phyloP scores from a whole-genome alignment of 2,329 filamentous ascomycete species.

The Nannizziopsis arthrosporioides region DNA sequence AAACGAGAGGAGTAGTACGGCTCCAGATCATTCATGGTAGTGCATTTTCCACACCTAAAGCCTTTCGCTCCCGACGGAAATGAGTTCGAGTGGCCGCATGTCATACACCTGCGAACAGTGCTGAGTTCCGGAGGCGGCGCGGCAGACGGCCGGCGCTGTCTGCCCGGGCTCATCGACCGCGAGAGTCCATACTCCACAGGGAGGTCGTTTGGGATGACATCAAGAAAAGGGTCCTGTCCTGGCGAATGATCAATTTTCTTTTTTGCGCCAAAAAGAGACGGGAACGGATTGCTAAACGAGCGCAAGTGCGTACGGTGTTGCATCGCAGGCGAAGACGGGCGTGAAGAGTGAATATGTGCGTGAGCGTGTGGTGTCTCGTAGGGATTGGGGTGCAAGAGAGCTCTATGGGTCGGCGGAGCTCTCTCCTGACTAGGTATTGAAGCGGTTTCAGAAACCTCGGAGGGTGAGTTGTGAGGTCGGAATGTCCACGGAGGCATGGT shows the following conservation, averaged over 20 bases:
- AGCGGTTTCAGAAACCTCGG: slow-evolving; percentile 1
- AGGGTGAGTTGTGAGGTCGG: background rate
- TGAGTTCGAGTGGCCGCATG: slow-evolving; percentile 66
- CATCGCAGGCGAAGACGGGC: background rate
- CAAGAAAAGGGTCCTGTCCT: slow-evolving; percentile 31
- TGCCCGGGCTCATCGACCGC: slow-evolving; percentile 29
- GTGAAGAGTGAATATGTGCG: background rate
- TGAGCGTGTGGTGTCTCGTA: background rate
- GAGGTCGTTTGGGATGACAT: slow-evolving; percentile 22
- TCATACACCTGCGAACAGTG: slow-evolving; percentile 66
- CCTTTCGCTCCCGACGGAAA: slow-evolving; percentile 63
- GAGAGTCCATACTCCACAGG: background rate
- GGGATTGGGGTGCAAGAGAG: background rate
- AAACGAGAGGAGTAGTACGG: slow-evolving; percentile 25
- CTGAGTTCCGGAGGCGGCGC: slow-evolving; percentile 46
- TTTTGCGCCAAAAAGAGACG: slow-evolving; percentile 53
- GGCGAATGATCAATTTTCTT: slow-evolving; percentile 45
- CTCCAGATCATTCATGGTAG: slow-evolving; percentile 71
- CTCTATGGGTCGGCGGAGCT: background rate
- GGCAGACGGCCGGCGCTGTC: slow-evolving; percentile 22
- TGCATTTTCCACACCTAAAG: slow-evolving; percentile 73
- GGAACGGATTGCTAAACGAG: slow-evolving; percentile 71
- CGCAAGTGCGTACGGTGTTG: slow-evolving; percentile 40
- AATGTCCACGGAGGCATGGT: slow-evolving; percentile 2
- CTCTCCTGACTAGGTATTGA: background rate